Percentiles rank a stretch among this genome's conserved stretches.
Conservation (phyloP, 1,139 yeast genomes). For the Pneumocystis sp. region DNA sequence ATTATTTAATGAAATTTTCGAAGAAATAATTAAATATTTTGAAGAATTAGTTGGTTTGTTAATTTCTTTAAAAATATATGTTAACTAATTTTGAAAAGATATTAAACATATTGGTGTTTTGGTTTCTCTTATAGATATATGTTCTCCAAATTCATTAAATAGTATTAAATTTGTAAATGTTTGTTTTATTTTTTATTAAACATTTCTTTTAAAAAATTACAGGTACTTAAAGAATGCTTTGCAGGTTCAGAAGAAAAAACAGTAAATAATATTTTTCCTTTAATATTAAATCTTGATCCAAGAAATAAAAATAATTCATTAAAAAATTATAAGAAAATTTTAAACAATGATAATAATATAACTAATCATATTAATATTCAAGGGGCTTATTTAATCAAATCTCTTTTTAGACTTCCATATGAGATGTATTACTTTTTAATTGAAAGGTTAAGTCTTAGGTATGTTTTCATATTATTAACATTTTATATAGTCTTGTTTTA, state of each 20-base stretch:
- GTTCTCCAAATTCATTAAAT: background rate
- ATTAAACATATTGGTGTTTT: background rate
- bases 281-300: background rate
- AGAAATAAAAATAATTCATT: background rate
- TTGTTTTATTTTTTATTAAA: background rate
- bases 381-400: background rate
- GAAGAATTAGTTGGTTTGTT: slow-evolving; percentile 18
- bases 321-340: background rate
- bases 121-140: background rate
- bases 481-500: background rate
- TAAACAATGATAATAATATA: background rate
- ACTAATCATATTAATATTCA: background rate
- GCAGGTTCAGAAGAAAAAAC: background rate
- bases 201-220: background rate
- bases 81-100: background rate
- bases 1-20: slow-evolving; percentile 48
- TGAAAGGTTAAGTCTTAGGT: background rate
- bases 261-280: background rate
- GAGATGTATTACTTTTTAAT: background rate
- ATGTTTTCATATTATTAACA: background rate
- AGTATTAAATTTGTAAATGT: background rate
- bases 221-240: background rate
- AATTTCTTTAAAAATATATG: background rate
- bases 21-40: slow-evolving; percentile 53
- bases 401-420: background rate